A percentile compares a stretch with the other conserved stretches of the same genome.
phyloP scores from a whole-genome alignment of 2,329 filamentous ascomycete genomes.

The Balansia obtecta region DNA sequence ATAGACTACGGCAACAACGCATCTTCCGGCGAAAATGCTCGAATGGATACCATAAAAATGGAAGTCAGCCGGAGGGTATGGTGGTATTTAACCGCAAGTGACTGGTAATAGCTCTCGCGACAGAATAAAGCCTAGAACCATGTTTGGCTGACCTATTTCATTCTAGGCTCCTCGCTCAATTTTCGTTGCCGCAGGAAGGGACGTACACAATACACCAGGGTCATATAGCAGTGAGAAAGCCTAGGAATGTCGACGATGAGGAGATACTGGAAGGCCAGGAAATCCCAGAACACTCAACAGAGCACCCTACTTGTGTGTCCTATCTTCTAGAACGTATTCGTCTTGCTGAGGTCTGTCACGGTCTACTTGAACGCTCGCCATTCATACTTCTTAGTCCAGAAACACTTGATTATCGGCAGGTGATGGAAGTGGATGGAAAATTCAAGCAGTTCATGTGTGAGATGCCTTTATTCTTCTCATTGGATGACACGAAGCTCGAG shows the following conservation, averaged over 20 bases:
- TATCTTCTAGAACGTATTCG: conserved; percentile 26
- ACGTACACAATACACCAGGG: conserved; percentile 24
- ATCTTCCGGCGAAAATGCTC: conserved; percentile 10
- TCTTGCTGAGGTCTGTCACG: conserved; percentile 24
- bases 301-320: conserved; percentile 22
- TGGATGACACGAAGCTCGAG: conserved; percentile 10
- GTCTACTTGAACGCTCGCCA: conserved; percentile 20
- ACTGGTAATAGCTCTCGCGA: conserved; percentile 20
- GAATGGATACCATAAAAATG: conserved; percentile 13
- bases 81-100: conserved; percentile 30
- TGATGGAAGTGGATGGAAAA: conserved; percentile 20
- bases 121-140: background rate
- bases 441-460: conserved; percentile 17
- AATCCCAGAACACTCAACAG: conserved; percentile 16
- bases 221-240: conserved; percentile 26
- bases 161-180: conserved; percentile 23
- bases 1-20: conserved; percentile 21
- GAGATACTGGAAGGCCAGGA: conserved; percentile 20
- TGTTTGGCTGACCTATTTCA: background rate
- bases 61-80: conserved; percentile 30
- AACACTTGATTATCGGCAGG: conserved; percentile 17
- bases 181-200: conserved; percentile 22
- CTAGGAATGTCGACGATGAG: conserved; percentile 25
- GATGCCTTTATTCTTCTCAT: conserved; percentile 17
- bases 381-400: conserved; percentile 16